Percentiles rank a stretch among this genome's conserved stretches.
Evolutionary conservation across 148 eudicot species (phyloP).

Genomic region (Cornus florida): DNA sequence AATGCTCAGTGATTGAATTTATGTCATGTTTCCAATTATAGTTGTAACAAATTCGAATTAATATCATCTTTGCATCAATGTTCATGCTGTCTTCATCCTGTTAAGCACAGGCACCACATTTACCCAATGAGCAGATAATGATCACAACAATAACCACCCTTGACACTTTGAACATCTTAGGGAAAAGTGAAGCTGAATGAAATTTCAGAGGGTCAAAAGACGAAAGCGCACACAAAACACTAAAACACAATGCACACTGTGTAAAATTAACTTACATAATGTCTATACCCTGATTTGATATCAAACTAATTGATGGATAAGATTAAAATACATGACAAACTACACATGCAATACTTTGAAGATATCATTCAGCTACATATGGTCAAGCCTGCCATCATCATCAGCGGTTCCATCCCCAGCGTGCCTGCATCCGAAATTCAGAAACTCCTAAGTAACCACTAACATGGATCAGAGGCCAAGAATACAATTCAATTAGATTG

Average conservation of each 20-base stretch:
- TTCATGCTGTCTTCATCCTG: not conserved
- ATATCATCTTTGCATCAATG: not conserved
- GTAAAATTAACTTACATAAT: not conserved
- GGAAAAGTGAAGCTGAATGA: not conserved
- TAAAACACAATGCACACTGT: not conserved
- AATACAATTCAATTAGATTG: not conserved
- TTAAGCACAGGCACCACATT: too few relatives aligned
- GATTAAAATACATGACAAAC: not conserved
- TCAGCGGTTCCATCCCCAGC: conserved; percentile 38
- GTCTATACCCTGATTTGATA: not conserved
- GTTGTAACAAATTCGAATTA: not conserved
- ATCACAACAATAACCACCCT: not conserved
- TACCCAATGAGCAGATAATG: too few relatives aligned
- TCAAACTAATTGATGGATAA: not conserved
- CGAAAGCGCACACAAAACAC: not conserved
- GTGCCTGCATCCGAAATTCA: conserved; percentile 32
- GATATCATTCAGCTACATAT: conserved; percentile 25
- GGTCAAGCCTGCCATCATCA: conserved; percentile 48
- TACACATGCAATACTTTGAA: not conserved
- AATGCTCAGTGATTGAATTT: too few relatives aligned
- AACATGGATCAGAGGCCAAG: not conserved
- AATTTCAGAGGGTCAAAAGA: not conserved
- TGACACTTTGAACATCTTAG: not conserved
- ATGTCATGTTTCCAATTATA: not conserved
- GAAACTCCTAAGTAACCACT: not conserved